phyloP scores from a whole-genome alignment of 805 yeast species.

The Candida pini region DNA sequence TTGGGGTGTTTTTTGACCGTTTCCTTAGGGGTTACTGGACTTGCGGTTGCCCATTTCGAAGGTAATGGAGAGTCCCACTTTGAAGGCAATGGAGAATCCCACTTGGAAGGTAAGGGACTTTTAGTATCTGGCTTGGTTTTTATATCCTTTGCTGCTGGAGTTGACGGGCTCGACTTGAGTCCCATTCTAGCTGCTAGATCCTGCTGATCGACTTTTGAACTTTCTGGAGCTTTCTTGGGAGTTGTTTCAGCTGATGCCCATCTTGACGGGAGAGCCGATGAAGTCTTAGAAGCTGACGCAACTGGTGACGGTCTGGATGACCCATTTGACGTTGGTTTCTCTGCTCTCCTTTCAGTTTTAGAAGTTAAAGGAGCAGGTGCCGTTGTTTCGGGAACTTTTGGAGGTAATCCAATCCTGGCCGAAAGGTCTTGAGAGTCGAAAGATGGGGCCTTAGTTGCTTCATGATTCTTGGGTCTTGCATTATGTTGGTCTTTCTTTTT shows the following conservation, averaged over 20 bases:
- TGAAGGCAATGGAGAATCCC: not conserved
- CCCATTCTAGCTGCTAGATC: not conserved
- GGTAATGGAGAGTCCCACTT: not conserved
- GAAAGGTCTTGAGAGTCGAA: too few species aligned
- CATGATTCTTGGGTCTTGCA: too few species aligned
- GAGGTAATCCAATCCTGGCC: too few species aligned
- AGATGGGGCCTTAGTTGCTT: too few species aligned
- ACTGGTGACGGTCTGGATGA: not conserved
- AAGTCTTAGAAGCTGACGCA: not conserved
- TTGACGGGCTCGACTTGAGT: too few species aligned
- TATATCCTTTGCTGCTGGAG: not conserved
- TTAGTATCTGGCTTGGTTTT: too few species aligned
- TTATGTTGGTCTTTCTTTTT: not conserved
- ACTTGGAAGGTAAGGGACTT: not conserved
- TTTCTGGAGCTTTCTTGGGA: not conserved
- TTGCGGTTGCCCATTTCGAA: conserved; percentile 1
- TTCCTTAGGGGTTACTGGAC: not conserved
- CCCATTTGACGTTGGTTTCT: too few species aligned
- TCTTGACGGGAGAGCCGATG: not conserved
- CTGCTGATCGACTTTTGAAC: not conserved
- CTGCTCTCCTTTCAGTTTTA: too few species aligned
- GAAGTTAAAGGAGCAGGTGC: not conserved
- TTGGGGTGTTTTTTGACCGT: not conserved
- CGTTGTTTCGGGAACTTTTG: too few species aligned
- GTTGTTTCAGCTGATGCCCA: not conserved